Base-by-base conservation (phyloP, 1,284 basidiomycete genomes). In the Chondrostereum purpureum region DNA sequence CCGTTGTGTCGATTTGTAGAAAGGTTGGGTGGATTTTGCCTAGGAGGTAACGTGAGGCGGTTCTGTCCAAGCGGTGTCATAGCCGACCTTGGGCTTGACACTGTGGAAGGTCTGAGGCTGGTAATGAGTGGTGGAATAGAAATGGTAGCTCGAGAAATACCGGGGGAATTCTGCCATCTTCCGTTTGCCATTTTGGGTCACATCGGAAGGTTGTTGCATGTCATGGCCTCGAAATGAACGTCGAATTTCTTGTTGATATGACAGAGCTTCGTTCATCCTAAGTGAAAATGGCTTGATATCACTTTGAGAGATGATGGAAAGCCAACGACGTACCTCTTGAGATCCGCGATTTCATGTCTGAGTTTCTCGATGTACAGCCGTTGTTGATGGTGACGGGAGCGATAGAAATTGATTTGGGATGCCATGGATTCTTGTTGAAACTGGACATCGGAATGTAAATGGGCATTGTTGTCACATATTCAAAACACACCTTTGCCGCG, bases 381-480 rank as follows among this genome's bases (percentile, higher is more conserved):
- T 45, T 78, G 76, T 54, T 80, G 75, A 21, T 70, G 61, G 51
- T 73, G 69, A 48, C 76, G 73, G 12, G 64, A 55, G 54, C 73
- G 76, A 52, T 83, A 83, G 52, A 76, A 73, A 34, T 75, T 71
- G 33, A 86, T 72, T 44, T 85, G 75, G 34, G 75, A 68, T 2
- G 78, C 77, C 60, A 88, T 72, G n/a, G 76, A 76, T 51, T 87
- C 82, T 61, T 83, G 77, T 61, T 90, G 87, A 56, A 88, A 87
- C 85, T 89, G 48, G 1, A 39, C 23, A 27, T 27, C 42, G 47
- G 39, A 21, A 39, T 35, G 42, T 34, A 41, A 42, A 40, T 39
- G 31, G 37, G 33, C 42, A n/a, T 45, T 50, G 31, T 33, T 31
- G 12, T 22, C 23, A 44, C 18, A n/a, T 45, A 38, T 24, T 38